A percentile compares a stretch with the other conserved stretches of the same genome.
Conservation (phyloP, 2,329 filamentous ascomycete genomes). For the Juglanconis oblonga region DNA sequence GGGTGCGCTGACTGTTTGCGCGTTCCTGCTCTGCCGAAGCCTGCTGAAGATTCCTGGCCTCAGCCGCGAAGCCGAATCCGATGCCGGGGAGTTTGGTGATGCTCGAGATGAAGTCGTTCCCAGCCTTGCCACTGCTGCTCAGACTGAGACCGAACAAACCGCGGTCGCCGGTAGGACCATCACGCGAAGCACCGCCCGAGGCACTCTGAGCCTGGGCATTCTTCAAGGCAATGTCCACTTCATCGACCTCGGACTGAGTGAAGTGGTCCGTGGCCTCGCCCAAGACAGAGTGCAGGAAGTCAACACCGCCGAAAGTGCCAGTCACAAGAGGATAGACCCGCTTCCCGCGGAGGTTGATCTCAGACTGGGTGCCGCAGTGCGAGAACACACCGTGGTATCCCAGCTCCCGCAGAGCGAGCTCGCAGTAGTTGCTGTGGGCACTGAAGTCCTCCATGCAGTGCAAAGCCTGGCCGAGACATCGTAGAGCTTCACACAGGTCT, state of each 20-base stretch:
- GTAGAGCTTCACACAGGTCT: slow-evolving; percentile 76
- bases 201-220: slow-evolving; percentile 51
- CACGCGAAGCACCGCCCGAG: slow-evolving; percentile 25
- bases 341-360: slow-evolving; percentile 64
- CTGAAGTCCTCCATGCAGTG: slow-evolving; percentile 79
- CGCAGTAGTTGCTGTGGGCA: slow-evolving; percentile 81
- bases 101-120: slow-evolving; percentile 65
- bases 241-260: slow-evolving; percentile 79
- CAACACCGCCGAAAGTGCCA: slow-evolving; percentile 72
- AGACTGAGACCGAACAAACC: slow-evolving; percentile 32
- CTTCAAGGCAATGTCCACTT: slow-evolving; percentile 72
- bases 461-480: slow-evolving; percentile 72
- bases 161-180: slow-evolving; percentile 22
- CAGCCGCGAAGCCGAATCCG: slow-evolving; percentile 62
- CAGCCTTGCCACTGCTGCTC: slow-evolving; percentile 30
- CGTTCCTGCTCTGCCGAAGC: slow-evolving; percentile 62
- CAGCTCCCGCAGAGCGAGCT: slow-evolving; percentile 71
- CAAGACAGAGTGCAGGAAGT: slow-evolving; percentile 77
- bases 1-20: slow-evolving; percentile 41
- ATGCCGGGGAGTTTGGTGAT: slow-evolving; percentile 72
- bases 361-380: slow-evolving; percentile 65
- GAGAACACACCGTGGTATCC: slow-evolving; percentile 68
- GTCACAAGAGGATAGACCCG: slow-evolving; percentile 74
- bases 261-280: slow-evolving; percentile 81
- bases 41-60: slow-evolving; percentile 62